Evolutionary conservation across 2,329 filamentous ascomycete species (phyloP).

Genomic region (Alternaria hordeiaustralica): DNA sequence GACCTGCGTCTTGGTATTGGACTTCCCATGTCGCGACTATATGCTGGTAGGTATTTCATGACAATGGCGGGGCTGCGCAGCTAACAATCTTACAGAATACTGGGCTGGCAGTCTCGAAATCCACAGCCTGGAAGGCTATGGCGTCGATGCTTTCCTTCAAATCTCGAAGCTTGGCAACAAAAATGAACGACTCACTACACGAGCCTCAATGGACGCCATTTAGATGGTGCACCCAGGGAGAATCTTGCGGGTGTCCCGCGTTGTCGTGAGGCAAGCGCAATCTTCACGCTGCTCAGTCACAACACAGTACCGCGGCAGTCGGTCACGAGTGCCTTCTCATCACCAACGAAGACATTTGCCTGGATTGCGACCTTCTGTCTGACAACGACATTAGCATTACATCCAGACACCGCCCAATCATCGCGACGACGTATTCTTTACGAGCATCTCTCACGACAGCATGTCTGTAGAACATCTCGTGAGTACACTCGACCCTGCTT

Average conservation of each 20-base stretch:
- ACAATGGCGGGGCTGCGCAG: neutral
- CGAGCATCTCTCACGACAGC: conserved; percentile 8
- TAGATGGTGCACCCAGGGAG: conserved; percentile 28
- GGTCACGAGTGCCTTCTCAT: neutral
- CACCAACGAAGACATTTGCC: neutral
- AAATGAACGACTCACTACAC: conserved; percentile 83
- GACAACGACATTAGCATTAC: neutral
- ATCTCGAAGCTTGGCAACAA: conserved; percentile 97
- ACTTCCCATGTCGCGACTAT: conserved; percentile 89
- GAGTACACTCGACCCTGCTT: neutral
- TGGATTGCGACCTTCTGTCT: neutral
- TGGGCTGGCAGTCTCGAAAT: conserved; percentile 93
- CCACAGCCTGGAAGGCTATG: conserved; percentile 93
- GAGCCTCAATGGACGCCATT: conserved; percentile 60
- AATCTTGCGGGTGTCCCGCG: neutral
- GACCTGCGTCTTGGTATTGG: conserved; percentile 91
- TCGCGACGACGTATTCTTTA: conserved; percentile 8
- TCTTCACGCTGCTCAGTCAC: neutral
- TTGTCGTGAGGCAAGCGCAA: neutral
- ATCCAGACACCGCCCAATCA: neutral
- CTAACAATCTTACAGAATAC: conserved; percentile 65
- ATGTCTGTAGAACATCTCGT: conserved; percentile 6
- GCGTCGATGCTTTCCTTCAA: conserved; percentile 93
- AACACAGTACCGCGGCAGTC: neutral
- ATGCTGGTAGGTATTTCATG: conserved; percentile 61